Base-by-base conservation (phyloP, 768 basidiomycete genomes). In the Grammothele lineata region DNA sequence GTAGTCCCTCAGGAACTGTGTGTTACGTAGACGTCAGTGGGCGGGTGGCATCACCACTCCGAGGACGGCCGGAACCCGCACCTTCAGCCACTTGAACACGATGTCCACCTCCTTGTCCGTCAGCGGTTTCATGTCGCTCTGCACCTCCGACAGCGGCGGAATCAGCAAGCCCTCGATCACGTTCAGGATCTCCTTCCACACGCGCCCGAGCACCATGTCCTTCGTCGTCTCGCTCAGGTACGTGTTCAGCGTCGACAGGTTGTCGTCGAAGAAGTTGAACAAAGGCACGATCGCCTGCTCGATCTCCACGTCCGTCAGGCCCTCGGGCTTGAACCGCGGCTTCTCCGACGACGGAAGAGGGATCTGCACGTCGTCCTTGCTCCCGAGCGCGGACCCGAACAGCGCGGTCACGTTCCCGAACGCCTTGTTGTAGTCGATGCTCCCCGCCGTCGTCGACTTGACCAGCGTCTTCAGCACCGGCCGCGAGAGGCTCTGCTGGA, bases 61-160 rank as follows among this genome's bases (percentile, higher is more conserved):
- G 35, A 30, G 27, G 8, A 19, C 9, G 35, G 15, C 6, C 9
- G 35, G n/a, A n/a, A n/a, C 11, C 18, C n/a, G 15, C 47, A 89
- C 93, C 82, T 93, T 94, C 44, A 98, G 65, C 92, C 96, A 97
- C 64, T 93, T 95, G 72, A 97, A 92, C n/a, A 94, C 95, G 49
- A 97, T 86, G 62, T 98, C 96, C 30, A 98, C 88, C 69, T 97
- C 96, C 67, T 95, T 94, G 59, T 98, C 96, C 22, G 77, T 84
- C 61, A 99, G 64, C 1, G 93, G 86, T 56, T 89, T 87, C 91
- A 98, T 86, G 44, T 92, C 88, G 36, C 92, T 92, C 9, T 85
- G 73, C 15, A 78, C 69, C 50, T 95, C 91, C 5, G 87, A 89
- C 46, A 99, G 66, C 3, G 94, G 89, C 3, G 96, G 96, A 14